These are phyloP conservation scores for Verticillium isaacii DNA, from an alignment of 2,329 filamentous ascomycete genomes.

Conservation along the genomic window DNA sequence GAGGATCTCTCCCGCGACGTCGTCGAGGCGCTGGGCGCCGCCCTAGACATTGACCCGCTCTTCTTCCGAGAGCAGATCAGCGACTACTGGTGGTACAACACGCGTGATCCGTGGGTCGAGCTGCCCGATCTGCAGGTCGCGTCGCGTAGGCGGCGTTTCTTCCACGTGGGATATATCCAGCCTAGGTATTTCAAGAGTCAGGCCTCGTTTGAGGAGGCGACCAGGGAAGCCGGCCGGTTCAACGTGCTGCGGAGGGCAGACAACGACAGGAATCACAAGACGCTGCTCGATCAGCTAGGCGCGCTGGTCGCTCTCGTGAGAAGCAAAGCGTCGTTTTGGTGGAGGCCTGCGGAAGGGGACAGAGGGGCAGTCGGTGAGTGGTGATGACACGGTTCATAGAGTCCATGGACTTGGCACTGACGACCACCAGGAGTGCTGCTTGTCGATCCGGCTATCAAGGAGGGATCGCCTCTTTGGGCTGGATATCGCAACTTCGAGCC, in stretches of 20 bases:
- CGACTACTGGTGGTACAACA: conserved; percentile 20
- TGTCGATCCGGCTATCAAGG: conserved; percentile 10
- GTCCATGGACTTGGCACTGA: neutral
- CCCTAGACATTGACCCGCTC: conserved; percentile 39
- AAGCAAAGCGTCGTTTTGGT: conserved; percentile 19
- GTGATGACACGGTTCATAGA: neutral
- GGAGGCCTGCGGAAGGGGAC: neutral
- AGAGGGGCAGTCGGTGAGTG: neutral
- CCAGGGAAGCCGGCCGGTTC: conserved; percentile 10
- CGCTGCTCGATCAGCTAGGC: conserved; percentile 16
- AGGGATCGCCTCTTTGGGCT: conserved; percentile 17
- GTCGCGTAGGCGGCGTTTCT: conserved; percentile 15
- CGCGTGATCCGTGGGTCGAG: conserved; percentile 20
- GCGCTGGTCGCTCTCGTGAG: conserved; percentile 16
- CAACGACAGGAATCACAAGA: conserved; percentile 16
- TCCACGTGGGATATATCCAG: conserved; percentile 18
- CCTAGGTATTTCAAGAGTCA: conserved; percentile 16
- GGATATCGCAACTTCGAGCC: conserved; percentile 16
- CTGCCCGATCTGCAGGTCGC: conserved; percentile 18
- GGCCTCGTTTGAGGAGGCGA: conserved; percentile 4
- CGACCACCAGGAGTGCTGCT: conserved; percentile 3
- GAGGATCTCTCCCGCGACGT: conserved; percentile 41
- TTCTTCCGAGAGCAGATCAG: conserved; percentile 29
- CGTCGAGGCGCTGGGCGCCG: conserved; percentile 33
- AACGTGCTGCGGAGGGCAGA: conserved; percentile 18